These are phyloP conservation scores for Rhizophora mangle DNA, from an alignment of 345 rosid genomes.

Conservation along the genomic window DNA sequence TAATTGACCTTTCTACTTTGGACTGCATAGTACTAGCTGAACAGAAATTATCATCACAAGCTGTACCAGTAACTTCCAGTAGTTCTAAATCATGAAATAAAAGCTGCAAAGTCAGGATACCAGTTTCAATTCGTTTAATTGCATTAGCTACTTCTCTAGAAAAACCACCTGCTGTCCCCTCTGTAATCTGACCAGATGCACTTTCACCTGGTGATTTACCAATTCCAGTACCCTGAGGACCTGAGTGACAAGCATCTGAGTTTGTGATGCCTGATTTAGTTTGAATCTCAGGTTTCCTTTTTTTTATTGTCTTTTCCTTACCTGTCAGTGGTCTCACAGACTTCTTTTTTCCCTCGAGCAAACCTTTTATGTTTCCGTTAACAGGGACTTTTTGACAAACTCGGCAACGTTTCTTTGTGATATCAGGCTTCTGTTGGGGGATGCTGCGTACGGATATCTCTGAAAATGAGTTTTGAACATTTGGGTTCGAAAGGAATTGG, in stretches of 20 bases:
- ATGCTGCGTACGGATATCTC: conserved; percentile 1
- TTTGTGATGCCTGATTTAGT: too few relatives aligned
- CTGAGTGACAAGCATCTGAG: too few relatives aligned
- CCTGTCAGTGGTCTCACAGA: not conserved
- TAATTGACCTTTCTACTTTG: not conserved
- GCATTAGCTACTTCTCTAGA: not conserved
- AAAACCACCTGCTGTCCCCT: not conserved
- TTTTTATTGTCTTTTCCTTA: too few relatives aligned
- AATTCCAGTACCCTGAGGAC: too few relatives aligned
- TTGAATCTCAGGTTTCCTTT: too few relatives aligned
- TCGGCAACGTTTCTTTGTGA: conserved; percentile 9
- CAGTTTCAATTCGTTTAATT: conserved; percentile 10
- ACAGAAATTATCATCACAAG: too few relatives aligned
- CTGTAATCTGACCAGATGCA: too few relatives aligned
- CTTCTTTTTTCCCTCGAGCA: not conserved
- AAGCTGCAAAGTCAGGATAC: conserved; percentile 11
- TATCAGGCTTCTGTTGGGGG: not conserved
- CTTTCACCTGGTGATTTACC: too few relatives aligned
- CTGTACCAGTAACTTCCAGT: not conserved
- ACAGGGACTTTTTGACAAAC: conserved; percentile 8
- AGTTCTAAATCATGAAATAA: not conserved
- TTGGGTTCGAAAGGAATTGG: not conserved
- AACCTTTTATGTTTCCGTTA: not conserved
- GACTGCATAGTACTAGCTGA: too few relatives aligned
- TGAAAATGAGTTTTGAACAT: not conserved